Evolutionary conservation across 2,329 filamentous ascomycete species (phyloP), one percentile per base, ranked within the genome.

Genomic region (Fusarium tuaranense): DNA sequence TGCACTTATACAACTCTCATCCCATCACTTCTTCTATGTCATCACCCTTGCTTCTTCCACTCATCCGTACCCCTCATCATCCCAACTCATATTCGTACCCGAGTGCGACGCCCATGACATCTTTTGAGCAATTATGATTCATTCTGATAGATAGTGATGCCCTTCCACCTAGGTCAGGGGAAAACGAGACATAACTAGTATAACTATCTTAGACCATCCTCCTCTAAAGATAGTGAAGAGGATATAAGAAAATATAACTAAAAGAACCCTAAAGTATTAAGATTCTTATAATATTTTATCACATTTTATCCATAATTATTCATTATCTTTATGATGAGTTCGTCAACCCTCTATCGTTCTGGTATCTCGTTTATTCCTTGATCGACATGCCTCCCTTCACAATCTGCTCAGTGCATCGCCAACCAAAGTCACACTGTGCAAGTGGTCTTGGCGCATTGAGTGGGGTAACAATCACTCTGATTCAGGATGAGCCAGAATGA

Each of bases 401-500:
- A 32, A 32, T 32, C 30, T 32, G 30, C 30, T 32, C 30, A 32
- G 30, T 32, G 34, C 34, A 16, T 36, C 13, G 5, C 34, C 34
- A 36, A 14, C 34, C 13, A 6, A 36, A 5, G 2, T 12, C 34
- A 36, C 34, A 36, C 34, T 36, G 34, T 36, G 13, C 6, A 32
- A 12, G 30, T 32, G 27, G 30, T 36, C 13, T 36, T 36, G 13
- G 34, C 34, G 34, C 13, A 36, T 32, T 32, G 32, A 32, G 34
- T 36, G 34, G 20, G 20, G 41, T 46, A 25, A 9, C 18, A 38
- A 25, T 61, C 32, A 34, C 51, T 44, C 44, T 64, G 65, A 77
- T 58, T 67, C 72, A 76, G 67, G 30, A 75, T 81, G 80, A 81
- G 75, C 76, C 68, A 81, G 70, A 81, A 80, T 82, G 81, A 82